Percentiles rank a stretch among this genome's conserved stretches.
phyloP scores from a whole-genome alignment of 768 basidiomycete species.

The Sutorius australiensis region DNA sequence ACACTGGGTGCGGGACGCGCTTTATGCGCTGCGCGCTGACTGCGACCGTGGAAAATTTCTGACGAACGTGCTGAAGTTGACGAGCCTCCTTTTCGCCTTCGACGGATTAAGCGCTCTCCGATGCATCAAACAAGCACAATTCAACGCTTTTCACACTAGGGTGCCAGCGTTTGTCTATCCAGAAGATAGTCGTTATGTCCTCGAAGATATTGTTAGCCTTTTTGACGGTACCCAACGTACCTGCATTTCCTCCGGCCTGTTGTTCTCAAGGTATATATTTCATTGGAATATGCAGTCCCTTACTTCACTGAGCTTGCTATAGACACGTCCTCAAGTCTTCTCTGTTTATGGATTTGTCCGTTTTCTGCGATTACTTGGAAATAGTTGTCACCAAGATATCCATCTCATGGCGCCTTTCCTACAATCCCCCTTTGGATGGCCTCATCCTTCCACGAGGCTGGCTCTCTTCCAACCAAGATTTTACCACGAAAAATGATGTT shows the following conservation, averaged over 20 bases:
- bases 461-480: slow-evolving; percentile 29
- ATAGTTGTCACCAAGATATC: slow-evolving; percentile 41
- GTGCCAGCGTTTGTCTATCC: slow-evolving; percentile 5
- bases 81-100: slow-evolving; percentile 37
- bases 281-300: neutral
- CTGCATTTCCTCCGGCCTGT: slow-evolving; percentile 34
- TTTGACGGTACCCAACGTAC: slow-evolving; percentile 23
- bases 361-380: slow-evolving; percentile 53
- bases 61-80: slow-evolving; percentile 36
- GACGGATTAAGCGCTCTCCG: slow-evolving; percentile 31
- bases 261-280: slow-evolving; percentile 37
- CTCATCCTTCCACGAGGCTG: slow-evolving; percentile 54
- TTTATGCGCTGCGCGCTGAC: slow-evolving; percentile 31
- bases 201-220: slow-evolving; percentile 31
- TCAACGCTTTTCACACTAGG: slow-evolving; percentile 8
- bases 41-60: slow-evolving; percentile 30
- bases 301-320: neutral
- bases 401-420: slow-evolving; percentile 31
- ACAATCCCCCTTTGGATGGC: slow-evolving; percentile 34
- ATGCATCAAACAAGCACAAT: slow-evolving; percentile 35
- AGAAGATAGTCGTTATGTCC: slow-evolving; percentile 21
- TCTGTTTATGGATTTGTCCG: slow-evolving; percentile 40
- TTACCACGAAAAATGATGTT: slow-evolving; percentile 11
- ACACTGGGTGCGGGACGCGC: slow-evolving; percentile 43
- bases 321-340: slow-evolving; percentile 43